A percentile compares a stretch with the other conserved stretches of the same genome.
These are phyloP conservation scores for Fusarium mexicanum DNA, from an alignment of 2,329 filamentous ascomycete species.

Conservation along the genomic window DNA sequence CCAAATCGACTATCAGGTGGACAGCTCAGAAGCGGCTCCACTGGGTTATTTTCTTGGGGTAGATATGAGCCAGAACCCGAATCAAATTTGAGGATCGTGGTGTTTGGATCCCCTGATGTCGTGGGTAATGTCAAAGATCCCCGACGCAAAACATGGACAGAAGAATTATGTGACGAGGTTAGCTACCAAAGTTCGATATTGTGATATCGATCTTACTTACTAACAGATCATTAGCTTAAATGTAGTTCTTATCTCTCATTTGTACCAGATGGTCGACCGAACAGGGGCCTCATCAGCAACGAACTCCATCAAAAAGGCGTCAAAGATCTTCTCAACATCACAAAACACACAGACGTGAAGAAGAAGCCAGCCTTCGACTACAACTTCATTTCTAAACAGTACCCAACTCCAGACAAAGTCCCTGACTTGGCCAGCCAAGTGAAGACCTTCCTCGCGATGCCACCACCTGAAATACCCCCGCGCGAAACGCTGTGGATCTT, in stretches of 20 bases:
- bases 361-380: constrained; percentile 54
- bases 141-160: constrained; percentile 54
- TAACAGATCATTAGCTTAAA: constrained; percentile 50
- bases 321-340: constrained; percentile 50
- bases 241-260: constrained; percentile 59
- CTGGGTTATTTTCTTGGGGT: constrained; percentile 35
- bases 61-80: constrained; percentile 36
- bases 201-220: neutral
- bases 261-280: constrained; percentile 57
- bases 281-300: constrained; percentile 62
- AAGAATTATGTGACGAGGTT: constrained; percentile 60
- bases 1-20: constrained; percentile 37
- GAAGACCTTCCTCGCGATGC: constrained; percentile 54
- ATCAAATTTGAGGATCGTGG: constrained; percentile 57
- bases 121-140: constrained; percentile 52
- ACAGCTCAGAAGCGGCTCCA: constrained; percentile 37
- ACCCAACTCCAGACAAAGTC: constrained; percentile 51
- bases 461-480: constrained; percentile 47
- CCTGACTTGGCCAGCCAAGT: constrained; percentile 59
- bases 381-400: constrained; percentile 54
- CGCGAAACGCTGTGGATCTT: constrained; percentile 64
- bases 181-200: neutral
- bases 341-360: constrained; percentile 45
- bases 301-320: constrained; percentile 58
- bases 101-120: constrained; percentile 61